These are phyloP conservation scores for Abeoforma whisleri DNA, from an alignment of 78 protist genomes.

Conservation along the genomic window DNA sequence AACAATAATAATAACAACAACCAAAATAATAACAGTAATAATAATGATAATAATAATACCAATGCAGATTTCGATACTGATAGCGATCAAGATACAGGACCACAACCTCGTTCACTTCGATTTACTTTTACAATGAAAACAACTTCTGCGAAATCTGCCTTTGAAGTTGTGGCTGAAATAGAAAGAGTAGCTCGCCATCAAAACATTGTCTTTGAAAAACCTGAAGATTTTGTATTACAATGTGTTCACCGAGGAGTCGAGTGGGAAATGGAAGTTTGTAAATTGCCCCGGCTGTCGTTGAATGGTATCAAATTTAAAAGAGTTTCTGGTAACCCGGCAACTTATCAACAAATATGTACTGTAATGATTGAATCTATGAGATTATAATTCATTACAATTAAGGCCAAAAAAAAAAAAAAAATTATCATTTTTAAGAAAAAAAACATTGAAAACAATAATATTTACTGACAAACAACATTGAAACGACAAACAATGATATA, in stretches of 20 bases:
- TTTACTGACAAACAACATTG: too few species aligned
- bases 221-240: slow-evolving; percentile 12
- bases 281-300: slow-evolving; percentile 44
- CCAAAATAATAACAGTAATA: not conserved
- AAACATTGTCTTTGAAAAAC: not conserved
- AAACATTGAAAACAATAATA: too few species aligned
- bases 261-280: slow-evolving; percentile 56
- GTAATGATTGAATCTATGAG: not conserved
- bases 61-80: too few species aligned
- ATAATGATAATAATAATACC: not conserved
- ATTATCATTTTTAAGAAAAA: too few species aligned
- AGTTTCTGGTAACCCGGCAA: slow-evolving; percentile 39
- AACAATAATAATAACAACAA: too few species aligned
- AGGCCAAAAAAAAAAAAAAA: too few species aligned
- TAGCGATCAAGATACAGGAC: not conserved
- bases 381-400: too few species aligned
- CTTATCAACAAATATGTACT: slow-evolving; percentile 10
- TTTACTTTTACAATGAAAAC: slow-evolving; percentile 43
- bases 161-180: slow-evolving; percentile 31
- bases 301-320: slow-evolving; percentile 50
- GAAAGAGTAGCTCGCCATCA: not conserved
- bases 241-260: slow-evolving; percentile 12
- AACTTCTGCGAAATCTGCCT: slow-evolving; percentile 26
- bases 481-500: too few species aligned
- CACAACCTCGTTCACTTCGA: slow-evolving; percentile 50